A percentile compares a stretch with the other conserved stretches of the same genome.
phyloP scores from a whole-genome alignment of 179 eudicot genomes.

The Monotropa hypopitys region DNA sequence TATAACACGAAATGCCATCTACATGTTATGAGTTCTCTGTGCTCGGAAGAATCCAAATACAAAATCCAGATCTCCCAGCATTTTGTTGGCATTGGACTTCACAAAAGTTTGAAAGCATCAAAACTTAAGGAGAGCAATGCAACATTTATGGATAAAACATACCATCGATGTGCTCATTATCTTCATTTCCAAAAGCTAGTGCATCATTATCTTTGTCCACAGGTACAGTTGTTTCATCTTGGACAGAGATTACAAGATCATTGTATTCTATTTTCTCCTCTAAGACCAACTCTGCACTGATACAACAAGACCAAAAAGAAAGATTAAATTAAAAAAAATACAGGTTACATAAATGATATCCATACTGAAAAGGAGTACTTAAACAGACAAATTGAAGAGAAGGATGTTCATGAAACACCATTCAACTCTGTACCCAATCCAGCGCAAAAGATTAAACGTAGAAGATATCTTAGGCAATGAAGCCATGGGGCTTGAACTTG shows the following conservation, averaged over 20 bases:
- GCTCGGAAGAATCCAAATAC: not conserved
- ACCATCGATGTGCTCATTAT: constrained; percentile 30
- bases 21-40: not conserved
- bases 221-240: constrained; percentile 18
- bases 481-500: not conserved
- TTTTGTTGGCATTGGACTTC: not conserved
- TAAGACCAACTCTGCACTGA: constrained; percentile 68
- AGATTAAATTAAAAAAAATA: not conserved
- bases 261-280: constrained; percentile 78
- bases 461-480: not conserved
- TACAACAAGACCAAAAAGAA: constrained; percentile 1
- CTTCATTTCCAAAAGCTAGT: constrained; percentile 13
- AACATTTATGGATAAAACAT: not conserved
- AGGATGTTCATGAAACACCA: not conserved
- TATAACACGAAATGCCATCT: not conserved
- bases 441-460: not conserved
- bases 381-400: not conserved
- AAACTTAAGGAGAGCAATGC: not conserved
- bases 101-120: not conserved
- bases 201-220: constrained; percentile 15
- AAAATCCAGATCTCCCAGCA: not conserved
- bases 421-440: not conserved
- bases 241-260: constrained; percentile 49
- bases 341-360: not conserved
- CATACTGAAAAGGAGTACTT: not conserved